Conservation (phyloP, 176 grass and related monocot species). For the Miscanthus lutarioriparius region DNA sequence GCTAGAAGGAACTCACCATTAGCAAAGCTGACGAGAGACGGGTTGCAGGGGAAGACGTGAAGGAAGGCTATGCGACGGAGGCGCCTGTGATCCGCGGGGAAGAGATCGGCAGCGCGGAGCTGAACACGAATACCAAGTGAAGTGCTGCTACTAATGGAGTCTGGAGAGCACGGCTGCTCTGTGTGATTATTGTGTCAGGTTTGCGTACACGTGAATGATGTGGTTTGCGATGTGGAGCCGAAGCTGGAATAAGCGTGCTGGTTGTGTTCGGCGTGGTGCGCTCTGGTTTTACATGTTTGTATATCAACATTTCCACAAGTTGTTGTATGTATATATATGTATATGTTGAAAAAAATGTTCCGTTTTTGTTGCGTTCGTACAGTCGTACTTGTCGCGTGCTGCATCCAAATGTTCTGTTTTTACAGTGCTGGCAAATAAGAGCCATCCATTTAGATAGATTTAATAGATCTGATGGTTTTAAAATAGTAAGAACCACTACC, state of each 20-base stretch:
- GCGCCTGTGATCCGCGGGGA: conserved; percentile 22
- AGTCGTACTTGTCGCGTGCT: no score
- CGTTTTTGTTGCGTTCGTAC: neutral
- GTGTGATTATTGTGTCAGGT: neutral
- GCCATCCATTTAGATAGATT: no score
- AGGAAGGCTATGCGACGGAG: neutral
- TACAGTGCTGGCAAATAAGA: no score
- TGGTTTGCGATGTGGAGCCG: neutral
- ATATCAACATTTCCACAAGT: neutral
- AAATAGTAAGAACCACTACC: no score
- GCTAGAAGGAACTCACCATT: neutral
- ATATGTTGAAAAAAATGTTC: neutral
- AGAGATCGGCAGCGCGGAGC: neutral
- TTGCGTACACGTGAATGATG: neutral
- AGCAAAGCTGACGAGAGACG: neutral
- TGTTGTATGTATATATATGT: neutral
- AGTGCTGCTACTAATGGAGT: neutral
- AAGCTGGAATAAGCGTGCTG: conserved; percentile 11
- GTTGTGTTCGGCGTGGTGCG: neutral
- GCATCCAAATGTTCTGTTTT: no score
- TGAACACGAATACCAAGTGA: conserved; percentile 17
- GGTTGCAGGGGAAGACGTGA: conserved; percentile 13
- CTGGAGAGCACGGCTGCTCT: neutral
- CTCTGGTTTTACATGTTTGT: neutral
- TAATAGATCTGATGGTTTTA: no score